phyloP scores from a whole-genome alignment of 805 yeast genomes.

The Naumovozyma castellii region DNA sequence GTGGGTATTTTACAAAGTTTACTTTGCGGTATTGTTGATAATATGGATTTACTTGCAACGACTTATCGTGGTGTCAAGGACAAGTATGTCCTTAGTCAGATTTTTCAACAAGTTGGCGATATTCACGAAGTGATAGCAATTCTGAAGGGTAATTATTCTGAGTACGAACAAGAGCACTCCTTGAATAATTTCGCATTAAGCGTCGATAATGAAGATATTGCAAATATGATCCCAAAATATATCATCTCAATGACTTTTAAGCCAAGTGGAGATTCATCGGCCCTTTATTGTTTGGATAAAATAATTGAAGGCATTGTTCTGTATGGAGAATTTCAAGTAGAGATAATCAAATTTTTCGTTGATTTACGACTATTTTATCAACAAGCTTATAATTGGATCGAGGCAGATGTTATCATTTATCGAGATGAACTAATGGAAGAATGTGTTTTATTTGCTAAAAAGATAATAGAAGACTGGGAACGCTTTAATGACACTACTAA shows the following conservation, averaged over 20 bases:
- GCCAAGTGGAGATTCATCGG: slow-evolving; percentile 32
- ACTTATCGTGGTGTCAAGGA: slow-evolving; percentile 1
- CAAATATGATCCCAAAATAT: slow-evolving; percentile 33
- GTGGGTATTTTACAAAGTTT: slow-evolving; percentile 10
- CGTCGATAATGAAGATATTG: slow-evolving; percentile 13
- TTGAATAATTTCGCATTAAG: slow-evolving; percentile 5
- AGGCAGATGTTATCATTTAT: too few relatives aligned
- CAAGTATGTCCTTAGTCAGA: slow-evolving; percentile 6
- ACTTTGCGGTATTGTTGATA: slow-evolving; percentile 8
- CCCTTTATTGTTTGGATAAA: slow-evolving; percentile 29
- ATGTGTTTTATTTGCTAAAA: slow-evolving; percentile 6
- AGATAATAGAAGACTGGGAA: slow-evolving; percentile 8
- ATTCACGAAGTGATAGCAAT: slow-evolving; percentile 12
- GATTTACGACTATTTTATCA: neutral
- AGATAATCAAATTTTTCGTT: slow-evolving; percentile 35
- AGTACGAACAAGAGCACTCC: slow-evolving; percentile 7
- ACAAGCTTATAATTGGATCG: neutral
- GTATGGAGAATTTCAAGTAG: slow-evolving; percentile 38
- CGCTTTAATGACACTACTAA: neutral
- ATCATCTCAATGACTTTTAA: slow-evolving; percentile 29
- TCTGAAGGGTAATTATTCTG: slow-evolving; percentile 10
- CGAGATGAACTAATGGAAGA: slow-evolving; percentile 3
- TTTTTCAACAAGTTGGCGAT: slow-evolving; percentile 14
- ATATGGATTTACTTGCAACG: slow-evolving; percentile 9
- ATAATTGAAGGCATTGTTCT: slow-evolving; percentile 36